phyloP scores from a whole-genome alignment of 2,329 filamentous ascomycete genomes.

The Trichoderma sp. region DNA sequence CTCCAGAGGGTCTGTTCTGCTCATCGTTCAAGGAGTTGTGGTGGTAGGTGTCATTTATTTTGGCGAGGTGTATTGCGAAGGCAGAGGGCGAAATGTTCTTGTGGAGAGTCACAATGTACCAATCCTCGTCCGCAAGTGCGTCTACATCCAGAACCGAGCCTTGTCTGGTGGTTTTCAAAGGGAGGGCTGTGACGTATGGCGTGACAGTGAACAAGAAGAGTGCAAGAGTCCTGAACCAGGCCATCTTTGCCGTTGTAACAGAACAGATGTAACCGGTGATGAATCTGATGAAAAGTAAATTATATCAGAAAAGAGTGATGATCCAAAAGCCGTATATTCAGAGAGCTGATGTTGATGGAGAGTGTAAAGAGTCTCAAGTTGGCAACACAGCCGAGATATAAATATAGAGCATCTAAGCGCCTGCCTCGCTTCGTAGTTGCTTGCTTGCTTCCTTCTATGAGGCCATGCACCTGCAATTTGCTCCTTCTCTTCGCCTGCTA shows the following conservation, averaged over 20 bases:
- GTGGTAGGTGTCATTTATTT: slow-evolving; percentile 20
- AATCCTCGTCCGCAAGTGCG: slow-evolving; percentile 35
- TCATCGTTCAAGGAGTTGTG: not conserved
- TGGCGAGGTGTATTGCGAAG: slow-evolving; percentile 36
- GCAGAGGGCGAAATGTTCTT: slow-evolving; percentile 31
- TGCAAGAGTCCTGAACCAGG: slow-evolving; percentile 23
- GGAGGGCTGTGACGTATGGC: slow-evolving; percentile 7
- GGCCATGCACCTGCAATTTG: not conserved
- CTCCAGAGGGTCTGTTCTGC: slow-evolving; percentile 27
- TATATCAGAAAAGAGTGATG: not conserved
- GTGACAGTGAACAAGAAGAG: slow-evolving; percentile 21
- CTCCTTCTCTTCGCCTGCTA: not conserved
- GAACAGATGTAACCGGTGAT: not conserved
- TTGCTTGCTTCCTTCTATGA: not conserved
- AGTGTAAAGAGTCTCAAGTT: not conserved
- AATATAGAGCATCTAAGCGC: not conserved
- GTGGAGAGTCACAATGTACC: slow-evolving; percentile 49
- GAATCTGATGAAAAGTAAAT: not conserved
- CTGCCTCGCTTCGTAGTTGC: too few species aligned
- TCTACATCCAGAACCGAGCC: slow-evolving; percentile 21
- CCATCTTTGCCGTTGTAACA: not conserved
- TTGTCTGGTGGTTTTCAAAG: slow-evolving; percentile 2
- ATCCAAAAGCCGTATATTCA: not conserved
- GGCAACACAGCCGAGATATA: not conserved
- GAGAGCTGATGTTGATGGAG: not conserved